Base-by-base conservation (phyloP, 73 alveolate species). In the Paramecium pentaurelia region DNA sequence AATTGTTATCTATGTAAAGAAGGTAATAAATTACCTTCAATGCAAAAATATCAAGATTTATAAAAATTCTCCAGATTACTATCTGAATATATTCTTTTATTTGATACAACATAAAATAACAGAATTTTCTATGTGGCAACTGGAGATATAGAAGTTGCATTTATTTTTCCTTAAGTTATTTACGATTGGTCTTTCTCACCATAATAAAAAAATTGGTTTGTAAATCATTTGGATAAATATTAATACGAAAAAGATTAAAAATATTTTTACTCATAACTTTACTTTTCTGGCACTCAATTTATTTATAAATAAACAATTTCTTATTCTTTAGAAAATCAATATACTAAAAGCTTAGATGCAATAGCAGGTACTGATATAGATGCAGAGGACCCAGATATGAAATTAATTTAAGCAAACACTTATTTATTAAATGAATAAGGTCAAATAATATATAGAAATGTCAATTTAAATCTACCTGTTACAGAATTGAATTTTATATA, bases 291-390 rank as follows among this genome's bases (percentile, higher is more conserved):
- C 4, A 34, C 47, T 12, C 3, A 28, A 32, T 64, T 32, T 20
- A 64, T 34, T 1, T 64, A 64, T 64, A 64, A 64, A 64, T 28
- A 64, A 64, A 64, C 84, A 0, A 64, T 64, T 25, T 32, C 84
- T 12, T 64, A 64, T 64, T 64, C 84, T 12, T 64, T 64, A 64
- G 47, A 32, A 32, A 64, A 64, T 64, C 6, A 64, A 64, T 32
- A 32, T 27, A 64, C 84, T 2, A 64, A 64, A 32, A 14, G 16
- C 6, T 27, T 64, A 64, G 84, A 64, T 64, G 84, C 51, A 2
- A 34, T 64, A 64, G 84, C 47, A 32, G 84, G 84, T 64, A 64
- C 84, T 64, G 84, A 64, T 32, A 28, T 64, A 12, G 84, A 64
- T 64, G 84, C 84, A 12, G 84, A 64, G 4, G 84, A 64, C 27